Base-by-base conservation (phyloP, 108 stramenopile genomes). In the Phaeodactylum tricornutum region DNA sequence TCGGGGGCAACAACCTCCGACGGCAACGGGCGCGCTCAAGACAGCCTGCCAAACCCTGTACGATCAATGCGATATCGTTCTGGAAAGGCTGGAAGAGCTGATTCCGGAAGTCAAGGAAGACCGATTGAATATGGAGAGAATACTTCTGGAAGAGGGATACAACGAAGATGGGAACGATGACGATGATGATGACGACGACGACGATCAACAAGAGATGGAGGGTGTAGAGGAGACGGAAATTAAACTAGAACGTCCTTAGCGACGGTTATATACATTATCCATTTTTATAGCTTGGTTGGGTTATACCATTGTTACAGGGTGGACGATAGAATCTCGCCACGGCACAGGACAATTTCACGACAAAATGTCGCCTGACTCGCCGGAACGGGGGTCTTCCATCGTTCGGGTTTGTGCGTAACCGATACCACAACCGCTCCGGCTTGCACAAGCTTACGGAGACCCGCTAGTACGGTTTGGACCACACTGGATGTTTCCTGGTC, bases 31-130 rank as follows among this genome's bases (percentile, higher is more conserved):
- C 6, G 80, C 78, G 7, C 50, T 89, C 32, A 72, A 80, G 59
- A 73, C 79, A 31, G 65, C 87, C 8, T 89, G 87, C 53, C 40
- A 56, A 22, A 89, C 87, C 15, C 50, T 89, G 28, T 33, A 55
- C 15, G 36, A 67, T 8, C 83, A 85, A 50, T 89, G 83, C 48
- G 75, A 83, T 36, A 49, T 74, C 55, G 81, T 89, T 4, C 53
- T 89, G 47, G 65, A 65, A 20, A 41, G 71, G 36, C 39, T 84
- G 37, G 83, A 85, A 60, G 67, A 65, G 33, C 45, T 44, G 19
- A 30, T 79, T 45, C 87, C 87, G 25, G 83, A 82, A 57, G 72
- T 77, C 0, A 71, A 61, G 40, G 75, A 68, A 36, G 83, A 89
- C 61, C 62, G 75, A 33, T 44, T 70, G 32, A 33, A 71, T 23